Base-by-base conservation (phyloP, 768 basidiomycete genomes). In the Kwoniella pini region DNA sequence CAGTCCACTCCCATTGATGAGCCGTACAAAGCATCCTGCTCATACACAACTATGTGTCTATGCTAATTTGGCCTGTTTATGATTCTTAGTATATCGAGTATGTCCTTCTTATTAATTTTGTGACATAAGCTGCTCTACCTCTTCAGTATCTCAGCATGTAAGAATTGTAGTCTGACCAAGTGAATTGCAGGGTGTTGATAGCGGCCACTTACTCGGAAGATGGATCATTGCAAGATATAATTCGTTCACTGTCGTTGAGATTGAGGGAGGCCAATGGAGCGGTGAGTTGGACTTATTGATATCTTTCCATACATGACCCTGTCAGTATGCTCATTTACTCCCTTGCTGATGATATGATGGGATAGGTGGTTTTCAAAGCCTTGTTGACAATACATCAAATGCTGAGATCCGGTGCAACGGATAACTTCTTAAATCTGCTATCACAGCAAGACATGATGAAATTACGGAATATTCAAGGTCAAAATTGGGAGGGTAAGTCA, bases 191-290 rank as follows among this genome's bases (percentile, higher is more conserved):
- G 81, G 87, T 90, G 22, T 92, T 99, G 78, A 88, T 99, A 67
- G 88, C 91, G 54, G 91, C 92, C 28, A 97, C 95, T n/a, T 97
- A 91, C 86, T 88, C 88, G 17, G 90, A 95, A 60, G 95, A 97
- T 71, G 93, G 94, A 26, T 86, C 91, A 43, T 84, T 98, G 7
- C 86, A 88, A 69, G 95, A 98, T 78, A 90, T 98, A 66, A 91
- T 91, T 81, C 89, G 87, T 75, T 88, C 93, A 11, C 83, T 99
- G 38, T 82, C 88, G 2, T 86, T 88, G 17, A 84, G 91, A 43
- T 84, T 99, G 62, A 84, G 89, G 22, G 96, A 99, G 77, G 90
- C 94, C 30, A 97, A 97, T 79, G 85, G 86, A 15, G 85, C 94
- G 48, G 92, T 95, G 71, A 74, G 89, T 49, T 15, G 15, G n/a